A percentile compares a stretch with the other conserved stretches of the same genome.
Conservation (phyloP, 441 rosid genomes). For the Raphanus hybrid region DNA sequence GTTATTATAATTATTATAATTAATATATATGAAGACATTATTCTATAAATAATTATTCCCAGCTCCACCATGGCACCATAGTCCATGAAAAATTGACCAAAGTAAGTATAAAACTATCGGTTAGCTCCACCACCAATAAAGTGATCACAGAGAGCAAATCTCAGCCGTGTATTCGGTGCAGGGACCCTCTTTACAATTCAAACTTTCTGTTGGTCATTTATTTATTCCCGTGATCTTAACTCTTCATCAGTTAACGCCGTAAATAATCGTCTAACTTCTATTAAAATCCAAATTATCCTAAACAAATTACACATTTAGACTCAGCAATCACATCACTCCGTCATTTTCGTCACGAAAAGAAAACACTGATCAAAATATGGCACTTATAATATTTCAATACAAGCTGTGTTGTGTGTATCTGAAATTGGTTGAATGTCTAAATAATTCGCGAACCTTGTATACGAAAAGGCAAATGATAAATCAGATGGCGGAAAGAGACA, state of each 20-base stretch:
- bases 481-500: neutral
- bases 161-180: conserved; percentile 9
- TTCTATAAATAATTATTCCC: neutral
- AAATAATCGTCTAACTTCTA: neutral
- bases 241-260: conserved; percentile 3
- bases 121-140: conserved; percentile 7
- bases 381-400: neutral
- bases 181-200: conserved; percentile 12
- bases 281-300: neutral
- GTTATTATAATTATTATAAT: neutral
- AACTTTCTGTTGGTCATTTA: neutral
- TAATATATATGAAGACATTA: neutral
- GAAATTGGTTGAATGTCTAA: conserved; percentile 14
- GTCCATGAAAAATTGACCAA: neutral
- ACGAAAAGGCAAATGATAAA: conserved; percentile 2
- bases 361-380: neutral
- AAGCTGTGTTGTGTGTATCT: neutral
- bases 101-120: neutral
- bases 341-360: neutral
- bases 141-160: conserved; percentile 17
- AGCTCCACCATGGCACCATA: neutral
- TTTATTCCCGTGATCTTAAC: conserved; percentile 28
- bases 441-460: conserved; percentile 10
- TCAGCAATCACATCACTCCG: neutral
- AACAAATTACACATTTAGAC: neutral